Percentiles rank a stretch among this genome's conserved stretches.
Evolutionary conservation across 345 rosid species (phyloP).

Genomic region (Sonneratia caseolaris): DNA sequence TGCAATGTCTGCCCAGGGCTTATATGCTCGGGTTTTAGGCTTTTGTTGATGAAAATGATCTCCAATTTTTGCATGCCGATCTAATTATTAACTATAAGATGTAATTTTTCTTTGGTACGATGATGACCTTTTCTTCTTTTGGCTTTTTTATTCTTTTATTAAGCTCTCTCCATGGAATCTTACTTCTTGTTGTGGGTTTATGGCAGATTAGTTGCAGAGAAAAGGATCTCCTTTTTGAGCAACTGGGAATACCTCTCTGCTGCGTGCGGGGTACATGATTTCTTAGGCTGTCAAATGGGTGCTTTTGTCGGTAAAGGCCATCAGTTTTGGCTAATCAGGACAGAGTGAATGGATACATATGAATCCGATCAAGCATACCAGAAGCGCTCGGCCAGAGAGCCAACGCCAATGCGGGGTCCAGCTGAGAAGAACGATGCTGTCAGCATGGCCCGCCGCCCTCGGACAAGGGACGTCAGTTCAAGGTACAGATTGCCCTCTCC

Average conservation of each 20-base stretch:
- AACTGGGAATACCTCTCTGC: slow-evolving; percentile 20
- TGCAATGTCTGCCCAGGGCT: slow-evolving; percentile 21
- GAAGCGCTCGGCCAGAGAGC: slow-evolving; percentile 41
- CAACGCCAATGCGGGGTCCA: slow-evolving; percentile 54
- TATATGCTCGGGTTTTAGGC: slow-evolving; percentile 34
- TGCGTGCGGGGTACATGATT: slow-evolving; percentile 26
- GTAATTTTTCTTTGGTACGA: slow-evolving; percentile 21
- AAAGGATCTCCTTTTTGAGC: slow-evolving; percentile 37
- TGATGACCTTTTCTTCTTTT: slow-evolving; percentile 9
- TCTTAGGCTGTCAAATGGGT: slow-evolving; percentile 25
- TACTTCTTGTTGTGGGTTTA: slow-evolving; percentile 32
- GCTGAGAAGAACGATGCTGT: slow-evolving; percentile 65
- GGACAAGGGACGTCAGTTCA: slow-evolving; percentile 57
- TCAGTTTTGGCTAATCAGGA: slow-evolving; percentile 50
- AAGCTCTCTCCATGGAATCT: slow-evolving; percentile 35
- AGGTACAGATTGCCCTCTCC: slow-evolving; percentile 78
- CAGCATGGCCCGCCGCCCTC: slow-evolving; percentile 40
- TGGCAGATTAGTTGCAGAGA: slow-evolving; percentile 52
- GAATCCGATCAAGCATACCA: slow-evolving; percentile 33
- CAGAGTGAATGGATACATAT: slow-evolving; percentile 67
- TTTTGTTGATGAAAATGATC: slow-evolving; percentile 14
- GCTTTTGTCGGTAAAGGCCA: slow-evolving; percentile 15
- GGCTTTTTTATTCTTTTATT: slow-evolving; percentile 23
- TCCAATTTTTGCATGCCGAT: background rate
- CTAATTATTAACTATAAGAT: slow-evolving; percentile 11